Base-by-base conservation (phyloP, 78 protist species). In the Polysphondylium violaceum region DNA sequence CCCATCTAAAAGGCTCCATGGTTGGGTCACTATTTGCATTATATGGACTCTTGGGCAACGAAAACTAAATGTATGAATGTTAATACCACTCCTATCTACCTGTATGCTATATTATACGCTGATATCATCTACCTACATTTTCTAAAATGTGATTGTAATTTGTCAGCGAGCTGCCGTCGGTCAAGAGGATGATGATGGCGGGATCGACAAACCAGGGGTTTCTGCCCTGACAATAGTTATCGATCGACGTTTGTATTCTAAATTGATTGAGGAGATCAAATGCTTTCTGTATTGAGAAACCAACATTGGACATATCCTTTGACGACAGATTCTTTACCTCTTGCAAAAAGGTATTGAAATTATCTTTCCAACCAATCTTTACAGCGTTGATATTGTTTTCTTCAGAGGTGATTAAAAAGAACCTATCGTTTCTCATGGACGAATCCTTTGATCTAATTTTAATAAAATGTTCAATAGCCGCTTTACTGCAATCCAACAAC, bases 1-100 rank as follows among this genome's bases (percentile, higher is more conserved):
- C 95, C 95, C 95, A 92, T 21, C 95, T 25, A 38, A 77, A 92
- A 14, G 95, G 87, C 35, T 92, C 95, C 3, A 5, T 41, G 7
- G 79, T 63, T 23, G 76, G 44, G 35, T 92, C 95, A 14, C 27
- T 64, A 35, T 64, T 64, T n/a, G 40, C 33, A 31, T 63, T 38
- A 33, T 35, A 63, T 65, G 21, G 51, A 8, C 23, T 65, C 12
- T 65, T 51, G n/a, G 83, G 53, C 16, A 23, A 36, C 38, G 83
- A 56, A 40, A 74, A 74, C 35, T 35, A 40, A 65, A 61, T 16
- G 14, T 27, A 61, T 19, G 4, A 17, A 6, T 56, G 14, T 61
- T 61, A 61, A 29, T n/a, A 61, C 3, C 29, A 7, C 31, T 25
- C 17, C 23, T 12, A 6, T 17, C 12, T 58, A n/a, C 5, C 12